Base-by-base conservation (phyloP, 139 green algal genomes). In the Picochlorum sp. region DNA sequence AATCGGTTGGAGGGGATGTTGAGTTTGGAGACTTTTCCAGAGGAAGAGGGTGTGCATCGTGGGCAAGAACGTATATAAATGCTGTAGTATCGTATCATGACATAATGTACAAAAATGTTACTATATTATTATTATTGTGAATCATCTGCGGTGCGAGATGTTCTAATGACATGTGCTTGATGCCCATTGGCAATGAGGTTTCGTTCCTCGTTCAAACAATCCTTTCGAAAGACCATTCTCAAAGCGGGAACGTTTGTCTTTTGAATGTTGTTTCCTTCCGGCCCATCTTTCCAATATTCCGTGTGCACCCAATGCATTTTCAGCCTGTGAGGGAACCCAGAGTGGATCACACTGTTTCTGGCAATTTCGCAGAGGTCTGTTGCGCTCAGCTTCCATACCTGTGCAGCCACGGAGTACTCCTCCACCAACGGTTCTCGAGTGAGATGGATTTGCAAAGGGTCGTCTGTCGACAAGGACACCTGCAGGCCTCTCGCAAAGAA, bases 181-280 rank as follows among this genome's bases (percentile, higher is more conserved):
- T 77, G 62, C 21, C 76, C 71, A 21, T 30, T 55, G 37, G 68
- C 52, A 24, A 86, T 55, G 50, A 85, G 63, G 8, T 54, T 31
- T 9, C 65, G 38, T 63, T 89, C 81, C 47, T 80, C 76, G 16
- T 21, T 16, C 30, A 69, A 61, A 62, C 71, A 78, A 54, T 78
- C 71, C 23, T 80, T 76, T 61, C 89, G 75, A 80, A 96, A 98
- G 30, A 88, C 78, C 74, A 98, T 79, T 50, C 93, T 83, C 64
- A 98, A 81, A 67, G 95, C 89, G 34, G 93, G 93, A 65, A 98
- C 93, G 74, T 98, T 98, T 34, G 91, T 97, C 74, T 95, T 95
- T 58, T 97, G 83, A 56, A 98, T 97, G 85, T 98, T 89, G 76
- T 98, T 98, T 50, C 91, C 94, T 34, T 90, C 82, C 1, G 87